Percentiles rank a stretch among this genome's conserved stretches.
Conservation (phyloP, 129 eudicot genomes). For the Flaveria sonorensis region DNA sequence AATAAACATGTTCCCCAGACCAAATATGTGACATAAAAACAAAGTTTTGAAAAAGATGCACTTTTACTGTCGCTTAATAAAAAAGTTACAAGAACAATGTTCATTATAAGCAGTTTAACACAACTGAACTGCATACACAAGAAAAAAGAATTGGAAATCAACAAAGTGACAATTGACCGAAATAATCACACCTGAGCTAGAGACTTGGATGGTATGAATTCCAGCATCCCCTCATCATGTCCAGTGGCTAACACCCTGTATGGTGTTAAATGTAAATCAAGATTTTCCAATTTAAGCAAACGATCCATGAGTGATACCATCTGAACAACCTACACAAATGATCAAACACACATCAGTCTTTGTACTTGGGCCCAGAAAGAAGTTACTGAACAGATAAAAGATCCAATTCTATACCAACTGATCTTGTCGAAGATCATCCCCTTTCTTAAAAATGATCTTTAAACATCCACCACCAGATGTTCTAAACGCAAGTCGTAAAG, state of each 20-base stretch:
- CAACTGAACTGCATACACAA: too few species aligned
- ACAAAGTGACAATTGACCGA: not conserved
- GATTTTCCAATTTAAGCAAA: constrained; percentile 90
- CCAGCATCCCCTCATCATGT: constrained; percentile 97
- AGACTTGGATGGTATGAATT: constrained; percentile 92
- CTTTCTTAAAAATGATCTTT: constrained; percentile 92
- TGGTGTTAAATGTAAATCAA: constrained; percentile 92
- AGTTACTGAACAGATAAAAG: not conserved
- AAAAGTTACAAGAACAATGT: too few species aligned
- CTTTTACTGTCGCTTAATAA: too few species aligned
- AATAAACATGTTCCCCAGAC: not conserved
- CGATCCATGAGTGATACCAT: constrained; percentile 99
- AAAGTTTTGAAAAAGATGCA: too few species aligned
- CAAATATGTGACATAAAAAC: too few species aligned
- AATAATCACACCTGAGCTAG: constrained; percentile 72
- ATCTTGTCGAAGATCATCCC: constrained; percentile 99
- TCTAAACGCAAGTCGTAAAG: constrained; percentile 83
- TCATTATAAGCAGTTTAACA: too few species aligned
- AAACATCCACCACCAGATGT: constrained; percentile 77
- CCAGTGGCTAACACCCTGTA: constrained; percentile 96
- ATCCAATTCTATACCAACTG: constrained; percentile 61
- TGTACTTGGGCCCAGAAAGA: not conserved
- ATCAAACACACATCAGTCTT: not conserved
- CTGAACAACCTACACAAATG: constrained; percentile 69
- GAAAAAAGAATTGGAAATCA: too few species aligned